Evolutionary conservation across 192 early-diverging fungal species (phyloP), one percentile per base, ranked within the genome.

Genomic region (Backusella australiensis): DNA sequence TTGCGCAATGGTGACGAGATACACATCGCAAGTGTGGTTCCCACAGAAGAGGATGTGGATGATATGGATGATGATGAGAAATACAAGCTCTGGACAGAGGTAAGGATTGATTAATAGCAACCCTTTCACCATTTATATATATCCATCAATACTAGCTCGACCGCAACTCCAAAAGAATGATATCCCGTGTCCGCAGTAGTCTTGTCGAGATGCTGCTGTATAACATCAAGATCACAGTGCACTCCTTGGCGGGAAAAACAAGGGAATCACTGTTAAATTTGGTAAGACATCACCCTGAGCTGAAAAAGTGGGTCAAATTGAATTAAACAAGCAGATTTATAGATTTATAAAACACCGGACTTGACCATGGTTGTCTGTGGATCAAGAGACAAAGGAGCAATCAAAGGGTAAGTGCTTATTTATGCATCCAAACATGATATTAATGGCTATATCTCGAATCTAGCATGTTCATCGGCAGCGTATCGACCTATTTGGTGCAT

Each of bases 281-380:
- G 71, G 80, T 81, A 81, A 77, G 63, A 14, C 29, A 9, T 6
- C 36, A 19, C 26, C 6, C 0, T 29, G 7, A 69, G 3, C 23
- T 3, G 32, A 73, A 59, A 32, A 32, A 44, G 14, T 44, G 15
- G 15, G 12, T 44, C 42, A 14, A 14, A 44, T 49, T 49, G 46
- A 21, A 21, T 21, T 35, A 39, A 26, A 36, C 26, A 41, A 9
- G 19, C 34, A 46, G 29, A 29, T 17, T 21, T 19, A 15, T 44
- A 76, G 75, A 70, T 76, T 44, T 59, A 26, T 42, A 52, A 34
- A 4, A 65, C 66, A 14, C 73, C 78, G 15, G 80, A 82, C 29
- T 42, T 88, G 38, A 85, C 85, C 0, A 86, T 86, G 66, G 84
- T 86, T n/a, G 77, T 88, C 26, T 84, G 84, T 42, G 87, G 87